These are phyloP conservation scores for Prunus yedoensis DNA, from an alignment of 331 rosid species.

Conservation along the genomic window DNA sequence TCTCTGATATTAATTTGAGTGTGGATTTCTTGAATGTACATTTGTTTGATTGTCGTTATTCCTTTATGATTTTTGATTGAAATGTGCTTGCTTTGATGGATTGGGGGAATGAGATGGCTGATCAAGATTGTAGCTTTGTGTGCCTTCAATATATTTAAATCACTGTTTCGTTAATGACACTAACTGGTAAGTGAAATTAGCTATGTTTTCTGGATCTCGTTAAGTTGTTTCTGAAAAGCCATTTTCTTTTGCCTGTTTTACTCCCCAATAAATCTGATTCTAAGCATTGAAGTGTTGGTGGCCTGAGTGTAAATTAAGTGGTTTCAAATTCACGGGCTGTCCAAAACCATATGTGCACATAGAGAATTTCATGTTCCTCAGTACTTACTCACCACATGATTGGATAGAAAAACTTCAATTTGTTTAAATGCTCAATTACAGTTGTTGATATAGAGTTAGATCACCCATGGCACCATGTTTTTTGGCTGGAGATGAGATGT, in stretches of 20 bases:
- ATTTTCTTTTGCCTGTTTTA: not conserved
- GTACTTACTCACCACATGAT: not conserved
- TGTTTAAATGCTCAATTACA: not conserved
- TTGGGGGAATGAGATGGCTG: slow-evolving; percentile 1
- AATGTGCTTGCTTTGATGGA: slow-evolving; percentile 5
- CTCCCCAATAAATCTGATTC: not conserved
- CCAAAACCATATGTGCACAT: not conserved
- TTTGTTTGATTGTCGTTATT: not conserved
- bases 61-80: not conserved
- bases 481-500: too few species aligned
- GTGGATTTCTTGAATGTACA: not conserved
- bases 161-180: slow-evolving; percentile 28
- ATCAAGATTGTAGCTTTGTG: slow-evolving; percentile 5
- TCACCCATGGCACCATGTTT: not conserved
- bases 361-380: not conserved
- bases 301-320: not conserved
- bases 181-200: slow-evolving; percentile 9
- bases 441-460: slow-evolving; percentile 6
- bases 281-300: slow-evolving; percentile 4
- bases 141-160: not conserved
- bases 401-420: not conserved
- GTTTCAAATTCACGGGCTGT: not conserved
- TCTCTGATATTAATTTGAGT: not conserved
- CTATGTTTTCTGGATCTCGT: slow-evolving; percentile 18
- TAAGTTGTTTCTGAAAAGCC: not conserved